Evolutionary conservation across 2,329 filamentous ascomycete species (phyloP).

Genomic region (Talaromyces atroroseus): DNA sequence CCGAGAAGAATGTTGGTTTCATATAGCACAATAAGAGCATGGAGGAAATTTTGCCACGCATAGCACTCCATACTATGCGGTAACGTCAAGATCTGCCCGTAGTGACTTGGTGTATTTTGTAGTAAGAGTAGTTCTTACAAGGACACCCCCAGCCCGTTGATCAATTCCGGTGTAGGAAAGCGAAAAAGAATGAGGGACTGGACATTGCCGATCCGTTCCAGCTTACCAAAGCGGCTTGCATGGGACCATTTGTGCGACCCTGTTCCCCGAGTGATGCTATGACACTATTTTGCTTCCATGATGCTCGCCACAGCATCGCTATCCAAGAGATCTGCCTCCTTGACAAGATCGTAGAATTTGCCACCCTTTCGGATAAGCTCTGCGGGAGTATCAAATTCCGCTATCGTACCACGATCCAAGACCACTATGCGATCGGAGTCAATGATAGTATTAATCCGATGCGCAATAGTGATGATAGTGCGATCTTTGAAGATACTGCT

Average conservation of each 20-base stretch:
- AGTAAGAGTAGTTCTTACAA: neutral
- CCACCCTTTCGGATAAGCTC: slow-evolving; percentile 71
- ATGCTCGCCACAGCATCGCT: slow-evolving; percentile 31
- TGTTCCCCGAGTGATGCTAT: slow-evolving; percentile 8
- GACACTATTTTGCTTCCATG: slow-evolving; percentile 7
- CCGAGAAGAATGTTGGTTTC: neutral
- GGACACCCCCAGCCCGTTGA: neutral
- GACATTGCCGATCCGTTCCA: slow-evolving; percentile 1
- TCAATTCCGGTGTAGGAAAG: neutral
- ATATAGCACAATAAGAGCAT: neutral
- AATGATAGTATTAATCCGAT: slow-evolving; percentile 96
- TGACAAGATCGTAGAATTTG: slow-evolving; percentile 83
- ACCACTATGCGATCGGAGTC: slow-evolving; percentile 86
- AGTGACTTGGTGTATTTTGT: neutral
- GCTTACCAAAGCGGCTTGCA: neutral
- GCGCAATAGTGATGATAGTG: slow-evolving; percentile 97
- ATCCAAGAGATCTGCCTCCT: slow-evolving; percentile 73
- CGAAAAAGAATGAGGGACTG: neutral
- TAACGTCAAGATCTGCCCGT: neutral
- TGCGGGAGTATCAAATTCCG: slow-evolving; percentile 84
- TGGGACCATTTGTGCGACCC: neutral
- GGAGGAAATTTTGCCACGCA: neutral
- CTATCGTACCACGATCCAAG: slow-evolving; percentile 81
- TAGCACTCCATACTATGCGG: neutral
- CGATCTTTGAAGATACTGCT: slow-evolving; percentile 73